Base-by-base conservation (phyloP, 164 flowering plant species). In the Magnolia sinica region DNA sequence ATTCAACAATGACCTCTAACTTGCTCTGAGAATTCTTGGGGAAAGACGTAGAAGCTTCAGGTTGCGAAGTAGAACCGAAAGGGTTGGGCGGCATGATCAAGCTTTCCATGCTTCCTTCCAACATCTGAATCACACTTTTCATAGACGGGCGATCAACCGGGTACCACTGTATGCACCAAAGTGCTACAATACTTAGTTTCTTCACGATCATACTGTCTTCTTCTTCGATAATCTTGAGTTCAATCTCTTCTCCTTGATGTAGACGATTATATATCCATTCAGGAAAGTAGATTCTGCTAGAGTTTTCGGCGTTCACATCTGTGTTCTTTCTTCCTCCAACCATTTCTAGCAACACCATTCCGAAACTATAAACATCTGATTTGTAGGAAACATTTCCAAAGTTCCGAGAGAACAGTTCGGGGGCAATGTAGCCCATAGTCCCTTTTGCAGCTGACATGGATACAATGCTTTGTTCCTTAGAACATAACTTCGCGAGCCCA, bases 401-500 rank as follows among this genome's bases (percentile, higher is more conserved):
- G n/a, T 50, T 74, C 22, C 71, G 49, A 7, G 31, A 74, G 7
- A 24, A 50, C 6, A 74, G n/a, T 22, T 74, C 76, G 0, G 76
- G 70, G 23, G 71, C 76, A 9, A 66, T 74, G 45, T 74, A 74
- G 20, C 76, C 76, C 45, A 64, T 50, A 10, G 76, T 74, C 31
- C 76, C 76, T 22, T 64, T 74, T 10, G 68, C 45, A 14, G 37
- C 50, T 6, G 31, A 1, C 76, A 74, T 22, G 18, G 76, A 74
- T 64, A 74, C 71, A 8, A 72, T 49, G 63, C 71, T 74, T 20
- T 74, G 51, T 22, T 50, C 49, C 61, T 16, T 74, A 2, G 76
- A 23, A 45, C 63, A 74, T 9, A 74, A 27, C 22, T 74, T 74
- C 8, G 76, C 76, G 1, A 11, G 71, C 61, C 76, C 76, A 50